phyloP scores from a whole-genome alignment of 2,329 filamentous ascomycete genomes.

The Exophiala lecanii-corni region DNA sequence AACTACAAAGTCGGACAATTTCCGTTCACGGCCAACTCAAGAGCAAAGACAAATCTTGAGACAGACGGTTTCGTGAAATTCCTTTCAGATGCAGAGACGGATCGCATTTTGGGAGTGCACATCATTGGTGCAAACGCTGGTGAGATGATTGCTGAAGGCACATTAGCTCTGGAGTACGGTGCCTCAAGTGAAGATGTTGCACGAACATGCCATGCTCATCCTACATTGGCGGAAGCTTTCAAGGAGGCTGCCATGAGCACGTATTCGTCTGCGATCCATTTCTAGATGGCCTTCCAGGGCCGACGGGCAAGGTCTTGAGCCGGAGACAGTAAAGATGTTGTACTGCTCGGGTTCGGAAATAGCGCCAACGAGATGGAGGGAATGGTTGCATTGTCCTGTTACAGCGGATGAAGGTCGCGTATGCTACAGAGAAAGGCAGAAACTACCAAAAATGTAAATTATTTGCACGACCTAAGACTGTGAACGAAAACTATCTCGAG shows the following conservation, averaged over 20 bases:
- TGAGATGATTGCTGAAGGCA: conserved; percentile 99
- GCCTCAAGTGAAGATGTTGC: conserved; percentile 92
- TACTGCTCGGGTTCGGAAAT: no score
- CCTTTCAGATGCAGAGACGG: conserved; percentile 90
- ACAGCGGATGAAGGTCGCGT: no score
- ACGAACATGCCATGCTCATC: conserved; percentile 93
- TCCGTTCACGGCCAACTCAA: conserved; percentile 96
- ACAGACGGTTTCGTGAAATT: conserved; percentile 97
- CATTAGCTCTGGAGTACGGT: conserved; percentile 91
- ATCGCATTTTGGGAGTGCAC: conserved; percentile 90
- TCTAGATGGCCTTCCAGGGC: conserved; percentile 48
- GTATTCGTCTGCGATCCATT: conserved; percentile 93
- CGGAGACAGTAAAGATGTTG: no score
- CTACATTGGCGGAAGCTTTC: conserved; percentile 93
- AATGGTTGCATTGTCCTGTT: no score
- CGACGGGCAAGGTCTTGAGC: no score
- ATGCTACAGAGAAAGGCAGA: no score
- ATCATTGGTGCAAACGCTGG: conserved; percentile 94
- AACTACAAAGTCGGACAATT: conserved; percentile 92
- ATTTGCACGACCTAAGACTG: no score
- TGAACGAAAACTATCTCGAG: no score
- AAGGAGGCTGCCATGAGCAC: conserved; percentile 99
- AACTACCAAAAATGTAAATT: no score
- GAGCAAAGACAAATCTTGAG: conserved; percentile 97
- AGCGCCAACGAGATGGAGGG: no score